Evolutionary conservation across 176 grass and related monocot genomes (phyloP), one percentile per base, ranked within the genome.

Genomic region (Poa annua): DNA sequence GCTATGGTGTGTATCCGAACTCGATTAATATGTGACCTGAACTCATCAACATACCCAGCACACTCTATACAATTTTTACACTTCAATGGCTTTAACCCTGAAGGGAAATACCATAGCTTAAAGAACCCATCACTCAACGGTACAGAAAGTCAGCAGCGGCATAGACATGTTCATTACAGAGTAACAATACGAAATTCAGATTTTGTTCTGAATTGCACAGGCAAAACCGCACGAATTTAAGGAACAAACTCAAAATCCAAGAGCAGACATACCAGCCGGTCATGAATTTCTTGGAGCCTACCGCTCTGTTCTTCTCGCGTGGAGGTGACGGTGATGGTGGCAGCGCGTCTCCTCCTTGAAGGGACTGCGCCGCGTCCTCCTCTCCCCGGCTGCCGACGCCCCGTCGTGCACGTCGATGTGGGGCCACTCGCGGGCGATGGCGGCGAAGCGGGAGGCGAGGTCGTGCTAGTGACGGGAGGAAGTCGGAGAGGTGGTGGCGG

Each of bases 41-140:
- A 71, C 8, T 5, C 5, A 60, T 36, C 3, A 70, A 42, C 22
- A 77, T 42, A 70, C 21, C 38, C 11, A 69, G 14, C 36, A 52
- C 52, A 55, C 19, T 19, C 24, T 11, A 42, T 12, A 48, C 25
- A 74, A 65, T 51, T 73, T 65, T 51, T 45, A 88, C 33, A 26
- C 63, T 83, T 73, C 2, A 42, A 25, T 8, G 1, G 17, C 42
- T 57, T 13, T 1, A 41, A 41, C 39, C 39, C 11, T 0, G 24
- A 74, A 48, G 64, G 5, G 1, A 36, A 73, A 47, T 34, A 59
- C 3, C 20, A 36, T 80, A 84, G 11, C 55, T 1, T 74, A 88
- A 57, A 88, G 22, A 75, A 26, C 1, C 12, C 24, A n/a, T 26
- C 68, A 66, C 78, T 54, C 67, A 19, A 78, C 15, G 36, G 16